Conservation (phyloP, 768 basidiomycete species). For the Hygrophorus russula region DNA sequence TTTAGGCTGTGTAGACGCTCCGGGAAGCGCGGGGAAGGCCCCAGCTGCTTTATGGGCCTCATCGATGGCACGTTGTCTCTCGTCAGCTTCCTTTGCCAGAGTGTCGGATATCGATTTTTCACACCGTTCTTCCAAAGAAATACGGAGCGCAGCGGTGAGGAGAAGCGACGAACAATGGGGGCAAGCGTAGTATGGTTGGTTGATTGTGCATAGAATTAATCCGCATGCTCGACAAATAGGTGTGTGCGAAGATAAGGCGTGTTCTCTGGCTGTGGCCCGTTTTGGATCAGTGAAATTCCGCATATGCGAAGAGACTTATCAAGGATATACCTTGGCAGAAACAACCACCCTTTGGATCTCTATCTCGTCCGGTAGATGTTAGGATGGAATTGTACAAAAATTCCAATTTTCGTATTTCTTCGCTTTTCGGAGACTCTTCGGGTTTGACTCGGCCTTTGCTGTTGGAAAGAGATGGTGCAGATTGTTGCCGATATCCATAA, state of each 20-base stretch:
- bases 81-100: conserved; percentile 35
- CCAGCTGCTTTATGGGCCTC: conserved; percentile 42
- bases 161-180: conserved; percentile 38
- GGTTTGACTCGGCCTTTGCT: conserved; percentile 22
- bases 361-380: conserved; percentile 21
- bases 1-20: conserved; percentile 7
- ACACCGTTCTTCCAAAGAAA: conserved; percentile 29
- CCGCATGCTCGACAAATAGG: conserved; percentile 49
- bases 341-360: conserved; percentile 55
- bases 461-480: conserved; percentile 17
- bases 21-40: conserved; percentile 47
- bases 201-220: conserved; percentile 49
- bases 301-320: not conserved
- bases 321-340: conserved; percentile 49
- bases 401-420: conserved; percentile 36
- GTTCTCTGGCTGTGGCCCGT: conserved; percentile 34
- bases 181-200: conserved; percentile 42
- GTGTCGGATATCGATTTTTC: conserved; percentile 32
- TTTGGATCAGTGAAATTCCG: not conserved
- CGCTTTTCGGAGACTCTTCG: conserved; percentile 32
- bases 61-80: conserved; percentile 31
- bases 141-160: conserved; percentile 20
- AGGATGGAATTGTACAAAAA: conserved; percentile 28
- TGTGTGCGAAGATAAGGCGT: conserved; percentile 44
- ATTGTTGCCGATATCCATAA: conserved; percentile 13